Evolutionary conservation across 1,139 yeast genomes (phyloP).

Genomic region (Sugiyamaella castrensis): DNA sequence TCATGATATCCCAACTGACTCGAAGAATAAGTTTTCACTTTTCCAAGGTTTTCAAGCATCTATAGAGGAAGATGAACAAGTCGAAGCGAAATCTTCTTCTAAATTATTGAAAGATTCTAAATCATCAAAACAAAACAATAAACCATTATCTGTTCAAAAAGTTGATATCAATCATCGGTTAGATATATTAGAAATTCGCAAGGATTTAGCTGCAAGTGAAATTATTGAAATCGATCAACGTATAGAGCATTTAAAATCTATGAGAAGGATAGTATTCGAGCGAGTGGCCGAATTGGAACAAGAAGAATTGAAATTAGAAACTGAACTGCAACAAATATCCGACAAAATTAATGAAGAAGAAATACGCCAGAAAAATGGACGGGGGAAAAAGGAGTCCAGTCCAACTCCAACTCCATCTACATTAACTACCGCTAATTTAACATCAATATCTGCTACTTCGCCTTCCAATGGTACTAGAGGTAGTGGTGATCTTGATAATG

Average conservation of each 20-base stretch:
- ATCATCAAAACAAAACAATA: neutral
- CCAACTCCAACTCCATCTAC: too few relatives aligned
- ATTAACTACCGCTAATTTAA: neutral
- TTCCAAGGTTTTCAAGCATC: slow-evolving; percentile 68
- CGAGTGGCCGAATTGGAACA: slow-evolving; percentile 58
- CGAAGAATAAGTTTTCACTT: slow-evolving; percentile 44
- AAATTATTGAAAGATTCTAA: slow-evolving; percentile 1
- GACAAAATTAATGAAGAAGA: slow-evolving; percentile 23
- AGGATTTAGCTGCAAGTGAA: slow-evolving; percentile 61
- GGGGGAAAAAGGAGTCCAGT: slow-evolving; percentile 4
- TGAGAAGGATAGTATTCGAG: slow-evolving; percentile 53
- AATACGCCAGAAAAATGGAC: slow-evolving; percentile 8
- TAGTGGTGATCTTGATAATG: neutral
- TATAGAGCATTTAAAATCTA: slow-evolving; percentile 48
- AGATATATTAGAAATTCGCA: slow-evolving; percentile 57
- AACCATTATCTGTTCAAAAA: slow-evolving; percentile 6
- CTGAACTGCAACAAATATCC: slow-evolving; percentile 41
- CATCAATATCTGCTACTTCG: neutral
- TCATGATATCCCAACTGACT: slow-evolving; percentile 46
- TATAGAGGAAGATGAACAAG: slow-evolving; percentile 35
- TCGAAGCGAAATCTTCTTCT: slow-evolving; percentile 1
- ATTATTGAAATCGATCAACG: slow-evolving; percentile 59
- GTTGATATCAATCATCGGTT: slow-evolving; percentile 44
- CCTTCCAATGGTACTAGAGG: neutral
- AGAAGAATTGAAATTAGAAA: slow-evolving; percentile 53